Evolutionary conservation across 2,329 filamentous ascomycete species (phyloP).

Genomic region (Nemania sp.): DNA sequence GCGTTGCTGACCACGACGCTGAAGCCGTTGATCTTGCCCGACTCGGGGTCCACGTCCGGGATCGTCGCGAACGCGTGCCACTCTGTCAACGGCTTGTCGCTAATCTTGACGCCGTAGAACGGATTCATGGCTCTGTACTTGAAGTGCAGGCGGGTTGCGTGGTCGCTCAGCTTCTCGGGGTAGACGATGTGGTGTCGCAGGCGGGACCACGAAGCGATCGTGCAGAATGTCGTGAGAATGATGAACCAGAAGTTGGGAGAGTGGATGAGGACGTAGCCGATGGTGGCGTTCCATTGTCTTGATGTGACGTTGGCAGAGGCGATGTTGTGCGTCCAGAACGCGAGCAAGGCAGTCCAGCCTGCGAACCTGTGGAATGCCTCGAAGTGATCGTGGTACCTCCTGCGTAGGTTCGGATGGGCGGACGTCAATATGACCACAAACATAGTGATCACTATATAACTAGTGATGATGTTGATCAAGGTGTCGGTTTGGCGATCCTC

Average conservation of each 20-base stretch:
- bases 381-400: constrained; percentile 68
- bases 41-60: constrained; percentile 54
- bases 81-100: constrained; percentile 67
- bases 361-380: constrained; percentile 74
- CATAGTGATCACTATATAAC: constrained; percentile 56
- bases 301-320: constrained; percentile 57
- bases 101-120: constrained; percentile 63
- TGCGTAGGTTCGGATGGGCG: constrained; percentile 67
- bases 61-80: constrained; percentile 81
- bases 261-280: constrained; percentile 46
- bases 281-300: constrained; percentile 33
- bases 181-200: constrained; percentile 70
- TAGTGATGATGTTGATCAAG: constrained; percentile 38
- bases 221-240: constrained; percentile 63
- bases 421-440: constrained; percentile 63
- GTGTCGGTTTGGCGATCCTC: constrained; percentile 29
- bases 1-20: constrained; percentile 73
- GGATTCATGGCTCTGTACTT: constrained; percentile 62
- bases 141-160: constrained; percentile 75
- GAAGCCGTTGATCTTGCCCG: constrained; percentile 57
- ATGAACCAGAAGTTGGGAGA: constrained; percentile 70
- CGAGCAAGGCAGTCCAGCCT: constrained; percentile 66
- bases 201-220: constrained; percentile 74
- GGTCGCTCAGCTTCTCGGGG: constrained; percentile 70
- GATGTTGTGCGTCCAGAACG: constrained; percentile 63